Percentiles rank a stretch among this genome's conserved stretches.
These are phyloP conservation scores for Trypethelium eluteriae DNA, from an alignment of 495 filamentous ascomycete species.

Conservation along the genomic window DNA sequence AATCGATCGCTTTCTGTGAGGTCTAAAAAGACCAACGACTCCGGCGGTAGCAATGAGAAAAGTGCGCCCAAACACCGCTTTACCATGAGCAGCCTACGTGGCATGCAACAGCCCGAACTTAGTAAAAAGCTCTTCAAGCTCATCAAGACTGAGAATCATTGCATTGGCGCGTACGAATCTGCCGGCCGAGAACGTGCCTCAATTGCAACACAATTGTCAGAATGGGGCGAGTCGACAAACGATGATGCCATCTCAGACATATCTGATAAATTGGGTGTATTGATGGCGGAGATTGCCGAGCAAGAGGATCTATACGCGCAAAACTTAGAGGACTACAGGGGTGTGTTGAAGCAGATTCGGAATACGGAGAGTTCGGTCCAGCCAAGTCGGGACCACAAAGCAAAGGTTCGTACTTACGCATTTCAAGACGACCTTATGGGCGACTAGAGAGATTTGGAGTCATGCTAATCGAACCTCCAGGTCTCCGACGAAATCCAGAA, in stretches of 20 bases:
- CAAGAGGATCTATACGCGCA: constrained; percentile 84
- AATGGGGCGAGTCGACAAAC: constrained; percentile 85
- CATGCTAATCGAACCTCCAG: constrained; percentile 27
- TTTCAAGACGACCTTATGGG: neutral
- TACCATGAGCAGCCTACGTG: constrained; percentile 73
- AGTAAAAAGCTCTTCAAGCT: constrained; percentile 77
- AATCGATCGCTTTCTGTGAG: constrained; percentile 39
- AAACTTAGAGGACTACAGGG: constrained; percentile 74
- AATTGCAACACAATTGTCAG: constrained; percentile 84
- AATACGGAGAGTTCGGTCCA: constrained; percentile 92
- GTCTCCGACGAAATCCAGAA: constrained; percentile 83
- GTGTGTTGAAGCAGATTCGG: constrained; percentile 76
- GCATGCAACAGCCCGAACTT: constrained; percentile 72
- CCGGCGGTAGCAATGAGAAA: constrained; percentile 22
- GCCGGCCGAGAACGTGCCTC: constrained; percentile 73
- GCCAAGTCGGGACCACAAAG: constrained; percentile 74
- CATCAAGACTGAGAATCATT: constrained; percentile 84
- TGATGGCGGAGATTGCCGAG: constrained; percentile 83
- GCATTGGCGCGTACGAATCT: constrained; percentile 71
- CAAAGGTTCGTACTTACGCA: constrained; percentile 42
- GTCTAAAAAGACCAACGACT: constrained; percentile 34
- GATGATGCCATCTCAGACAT: constrained; percentile 85
- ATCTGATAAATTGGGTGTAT: constrained; percentile 86
- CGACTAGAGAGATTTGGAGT: neutral
- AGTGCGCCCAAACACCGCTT: constrained; percentile 52